These are phyloP conservation scores for Trametes villosa DNA, from an alignment of 768 basidiomycete species.

Conservation along the genomic window DNA sequence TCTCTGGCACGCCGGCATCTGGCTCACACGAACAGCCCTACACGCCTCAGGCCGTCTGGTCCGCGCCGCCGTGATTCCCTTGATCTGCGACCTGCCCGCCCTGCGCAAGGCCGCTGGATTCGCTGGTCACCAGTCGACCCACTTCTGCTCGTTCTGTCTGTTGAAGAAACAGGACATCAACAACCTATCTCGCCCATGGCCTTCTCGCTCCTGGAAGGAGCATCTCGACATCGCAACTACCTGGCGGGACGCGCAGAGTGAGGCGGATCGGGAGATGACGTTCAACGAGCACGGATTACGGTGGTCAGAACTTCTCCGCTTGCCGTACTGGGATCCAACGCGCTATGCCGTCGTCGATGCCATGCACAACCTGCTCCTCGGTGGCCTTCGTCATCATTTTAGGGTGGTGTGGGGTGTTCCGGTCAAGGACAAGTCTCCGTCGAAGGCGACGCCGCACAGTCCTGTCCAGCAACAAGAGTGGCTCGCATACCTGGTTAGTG, in stretches of 20 bases:
- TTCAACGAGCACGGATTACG: conserved; percentile 26
- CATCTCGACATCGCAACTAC: background rate
- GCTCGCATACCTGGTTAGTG: too few relatives aligned
- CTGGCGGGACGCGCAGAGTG: conserved; percentile 23
- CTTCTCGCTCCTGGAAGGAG: background rate
- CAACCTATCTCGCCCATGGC: background rate
- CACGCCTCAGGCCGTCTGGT: background rate
- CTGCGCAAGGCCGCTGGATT: conserved; percentile 34
- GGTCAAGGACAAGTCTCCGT: too few relatives aligned
- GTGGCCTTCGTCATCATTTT: background rate
- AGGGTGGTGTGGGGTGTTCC: too few relatives aligned
- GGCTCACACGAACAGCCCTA: conserved; percentile 17
- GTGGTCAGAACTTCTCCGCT: conserved; percentile 27
- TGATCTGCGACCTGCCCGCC: conserved; percentile 40
- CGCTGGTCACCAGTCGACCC: conserved; percentile 27
- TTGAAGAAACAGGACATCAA: background rate
- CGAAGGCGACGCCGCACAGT: too few relatives aligned
- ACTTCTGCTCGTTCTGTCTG: conserved; percentile 39
- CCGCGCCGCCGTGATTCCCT: conserved; percentile 18
- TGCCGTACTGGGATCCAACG: conserved; percentile 34
- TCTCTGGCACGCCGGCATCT: conserved; percentile 25
- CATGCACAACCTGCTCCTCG: conserved; percentile 34
- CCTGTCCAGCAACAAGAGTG: too few relatives aligned
- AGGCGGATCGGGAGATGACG: conserved; percentile 7
- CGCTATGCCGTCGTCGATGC: conserved; percentile 27